phyloP scores from a whole-genome alignment of 2,329 filamentous ascomycete genomes.

The Pezicula carpinea region DNA sequence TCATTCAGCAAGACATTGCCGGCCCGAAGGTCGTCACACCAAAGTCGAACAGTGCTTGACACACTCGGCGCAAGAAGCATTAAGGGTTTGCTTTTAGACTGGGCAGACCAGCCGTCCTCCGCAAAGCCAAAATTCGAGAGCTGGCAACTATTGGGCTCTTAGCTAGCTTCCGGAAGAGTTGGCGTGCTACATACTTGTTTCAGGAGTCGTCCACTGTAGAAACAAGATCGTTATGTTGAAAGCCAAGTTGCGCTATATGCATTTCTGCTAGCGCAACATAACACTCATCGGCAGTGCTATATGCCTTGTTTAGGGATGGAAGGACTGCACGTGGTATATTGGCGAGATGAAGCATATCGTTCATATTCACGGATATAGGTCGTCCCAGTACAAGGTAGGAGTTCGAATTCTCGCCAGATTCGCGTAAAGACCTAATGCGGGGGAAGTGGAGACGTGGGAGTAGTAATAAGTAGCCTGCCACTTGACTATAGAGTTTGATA shows the following conservation, averaged over 20 bases:
- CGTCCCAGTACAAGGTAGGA: constrained; percentile 6
- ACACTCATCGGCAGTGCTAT: constrained; percentile 9
- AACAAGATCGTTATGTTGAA: constrained; percentile 37
- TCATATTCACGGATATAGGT: constrained; percentile 15
- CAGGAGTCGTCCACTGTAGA: constrained; percentile 34
- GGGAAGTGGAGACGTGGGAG: constrained; percentile 11
- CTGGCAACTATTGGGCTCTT: neutral
- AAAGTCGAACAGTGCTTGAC: constrained; percentile 24
- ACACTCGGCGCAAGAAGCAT: constrained; percentile 9
- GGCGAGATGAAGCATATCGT: constrained; percentile 13
- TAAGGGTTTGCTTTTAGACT: constrained; percentile 5
- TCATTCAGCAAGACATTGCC: constrained; percentile 30
- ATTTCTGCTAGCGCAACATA: constrained; percentile 15
- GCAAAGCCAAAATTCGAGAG: neutral
- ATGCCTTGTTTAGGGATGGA: constrained; percentile 6
- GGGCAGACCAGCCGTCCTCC: constrained; percentile 28
- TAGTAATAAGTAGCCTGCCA: constrained; percentile 12
- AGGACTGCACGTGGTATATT: constrained; percentile 12
- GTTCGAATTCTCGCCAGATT: constrained; percentile 1
- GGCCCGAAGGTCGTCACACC: constrained; percentile 30
- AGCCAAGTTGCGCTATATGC: constrained; percentile 36
- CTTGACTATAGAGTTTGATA: constrained; percentile 9
- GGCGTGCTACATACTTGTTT: constrained; percentile 38
- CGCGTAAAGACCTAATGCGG: constrained; percentile 11
- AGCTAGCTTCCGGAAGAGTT: constrained; percentile 31